phyloP scores from a whole-genome alignment of 192 early-diverging fungal genomes.

The Coemansia sp. region DNA sequence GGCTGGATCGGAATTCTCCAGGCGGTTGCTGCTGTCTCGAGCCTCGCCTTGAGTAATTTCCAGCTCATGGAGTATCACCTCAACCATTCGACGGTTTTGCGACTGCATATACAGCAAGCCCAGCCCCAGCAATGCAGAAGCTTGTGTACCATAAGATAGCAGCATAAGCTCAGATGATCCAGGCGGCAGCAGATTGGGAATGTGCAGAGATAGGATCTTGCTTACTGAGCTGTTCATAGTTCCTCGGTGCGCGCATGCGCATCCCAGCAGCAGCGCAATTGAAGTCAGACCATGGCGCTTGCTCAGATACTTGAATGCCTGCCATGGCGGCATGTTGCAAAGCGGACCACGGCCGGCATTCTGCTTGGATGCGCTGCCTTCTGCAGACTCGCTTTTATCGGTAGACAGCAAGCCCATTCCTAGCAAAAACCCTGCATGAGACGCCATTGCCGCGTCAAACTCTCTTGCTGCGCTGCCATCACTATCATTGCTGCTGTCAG shows the following conservation, averaged over 20 bases:
- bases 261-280: slow-evolving; percentile 74
- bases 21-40: slow-evolving; percentile 1
- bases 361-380: not conserved
- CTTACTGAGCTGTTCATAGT: slow-evolving; percentile 61
- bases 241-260: slow-evolving; percentile 67
- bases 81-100: slow-evolving; percentile 65
- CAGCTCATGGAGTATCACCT: slow-evolving; percentile 70
- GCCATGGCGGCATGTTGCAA: slow-evolving; percentile 60
- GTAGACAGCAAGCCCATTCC: slow-evolving; percentile 64
- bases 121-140: slow-evolving; percentile 70
- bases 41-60: slow-evolving; percentile 8
- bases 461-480: slow-evolving; percentile 9
- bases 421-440: slow-evolving; percentile 79
- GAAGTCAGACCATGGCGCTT: slow-evolving; percentile 65
- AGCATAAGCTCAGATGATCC: slow-evolving; percentile 59
- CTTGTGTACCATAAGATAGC: slow-evolving; percentile 62
- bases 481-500: slow-evolving; percentile 3
- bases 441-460: slow-evolving; percentile 46
- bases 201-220: slow-evolving; percentile 72
- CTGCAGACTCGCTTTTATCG: no score
- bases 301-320: slow-evolving; percentile 65
- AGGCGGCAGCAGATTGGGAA: slow-evolving; percentile 66
- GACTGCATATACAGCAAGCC: slow-evolving; percentile 74
- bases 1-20: slow-evolving; percentile 31
- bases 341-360: slow-evolving; percentile 60